phyloP scores from a whole-genome alignment of 257 asterid genomes.

The Nicotiana sylvestris region DNA sequence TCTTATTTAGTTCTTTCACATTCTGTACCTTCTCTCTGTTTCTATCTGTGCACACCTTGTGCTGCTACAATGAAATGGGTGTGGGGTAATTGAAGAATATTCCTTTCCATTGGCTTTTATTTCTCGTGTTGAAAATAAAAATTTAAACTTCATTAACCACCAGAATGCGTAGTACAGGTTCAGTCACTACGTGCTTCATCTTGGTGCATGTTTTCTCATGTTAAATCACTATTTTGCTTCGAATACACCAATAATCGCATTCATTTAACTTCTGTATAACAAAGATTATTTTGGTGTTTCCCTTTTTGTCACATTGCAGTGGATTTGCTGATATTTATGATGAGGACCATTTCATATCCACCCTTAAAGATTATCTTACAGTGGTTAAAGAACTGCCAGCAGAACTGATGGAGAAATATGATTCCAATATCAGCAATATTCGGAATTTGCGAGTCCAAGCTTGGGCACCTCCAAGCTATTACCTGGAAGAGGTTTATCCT shows the following conservation, averaged over 20 bases:
- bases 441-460: conserved; percentile 60
- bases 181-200: not conserved
- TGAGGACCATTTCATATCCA: conserved; percentile 63
- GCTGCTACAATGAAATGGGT: not conserved
- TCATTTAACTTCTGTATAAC: not conserved
- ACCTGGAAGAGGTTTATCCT: conserved; percentile 68
- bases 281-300: not conserved
- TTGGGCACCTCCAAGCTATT: conserved; percentile 72
- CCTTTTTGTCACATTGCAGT: conserved; percentile 37
- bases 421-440: conserved; percentile 57
- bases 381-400: conserved; percentile 68
- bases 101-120: not conserved
- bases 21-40: not conserved
- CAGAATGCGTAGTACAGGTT: not conserved
- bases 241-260: not conserved
- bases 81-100: not conserved
- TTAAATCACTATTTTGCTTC: not conserved
- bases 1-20: not conserved
- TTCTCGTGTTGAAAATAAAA: not conserved
- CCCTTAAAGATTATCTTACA: conserved; percentile 48
- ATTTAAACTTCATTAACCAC: not conserved
- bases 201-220: not conserved
- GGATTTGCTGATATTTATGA: conserved; percentile 77
- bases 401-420: conserved; percentile 59
- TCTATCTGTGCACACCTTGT: not conserved